Evolutionary conservation across 305 asterid genomes (phyloP), one percentile per base, ranked within the genome.

Genomic region (Rubia occidens): DNA sequence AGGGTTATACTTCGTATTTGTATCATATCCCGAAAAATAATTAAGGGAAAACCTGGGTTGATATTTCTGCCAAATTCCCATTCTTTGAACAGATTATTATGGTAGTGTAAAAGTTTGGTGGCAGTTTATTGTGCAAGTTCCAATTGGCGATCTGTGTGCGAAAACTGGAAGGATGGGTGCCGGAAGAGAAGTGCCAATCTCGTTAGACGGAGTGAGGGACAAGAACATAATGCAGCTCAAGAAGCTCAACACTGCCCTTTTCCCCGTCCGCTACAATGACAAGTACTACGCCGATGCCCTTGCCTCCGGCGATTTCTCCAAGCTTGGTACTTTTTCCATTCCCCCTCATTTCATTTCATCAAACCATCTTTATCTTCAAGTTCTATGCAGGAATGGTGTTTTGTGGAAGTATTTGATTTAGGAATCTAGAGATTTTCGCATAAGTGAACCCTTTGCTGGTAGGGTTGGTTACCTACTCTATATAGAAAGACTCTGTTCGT

Each of bases 141-240:
- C 43, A 29, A 29, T 21, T 17, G 42, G 14, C 17, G 17, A 26
- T 60, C n/a, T 60, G 63, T 10, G 17, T 3, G 35, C 14, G 7
- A 1, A 13, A 39, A 67, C 3, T 45, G 49, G 39, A 7, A 60
- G 65, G 63, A 89, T 89, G 96, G 93, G 87, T 65, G 81, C 73
- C n/a, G 90, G 84, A 68, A 77, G 91, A 69, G 95, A 86, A 65
- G 76, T 76, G 68, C 73, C 85, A 26, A 85, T 87, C 75, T 88
- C 96, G 67, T 82, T 87, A 77, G 98, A 89, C 70, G 87, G 85
- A 18, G 84, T 92, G 72, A 81, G 94, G 81, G 97, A 93, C 79
- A 93, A 93, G 84, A 93, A 93, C 82, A 29, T 87, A 85, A 85
- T 93, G 98, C 97, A 93, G 44, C 82, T 93, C 74, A 93, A 90